These are phyloP conservation scores for Sugiyamaella neomexicana DNA, from an alignment of 1,139 yeast genomes.

Conservation along the genomic window DNA sequence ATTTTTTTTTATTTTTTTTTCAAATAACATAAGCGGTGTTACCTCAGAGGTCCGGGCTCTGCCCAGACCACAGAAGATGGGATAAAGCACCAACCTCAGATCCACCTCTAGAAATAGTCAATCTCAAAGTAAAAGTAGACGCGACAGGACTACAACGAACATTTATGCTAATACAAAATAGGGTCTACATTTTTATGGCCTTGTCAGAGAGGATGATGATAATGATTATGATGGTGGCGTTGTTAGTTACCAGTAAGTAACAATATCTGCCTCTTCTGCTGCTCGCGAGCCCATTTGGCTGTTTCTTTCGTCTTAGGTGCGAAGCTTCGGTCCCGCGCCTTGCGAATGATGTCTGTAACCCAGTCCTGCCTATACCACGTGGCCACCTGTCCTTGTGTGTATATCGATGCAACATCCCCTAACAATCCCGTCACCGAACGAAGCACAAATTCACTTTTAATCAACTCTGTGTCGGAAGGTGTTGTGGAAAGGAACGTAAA, in stretches of 20 bases:
- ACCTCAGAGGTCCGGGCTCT: not conserved
- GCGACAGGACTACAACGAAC: not conserved
- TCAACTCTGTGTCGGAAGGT: slow-evolving; percentile 59
- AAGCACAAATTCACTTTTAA: slow-evolving; percentile 63
- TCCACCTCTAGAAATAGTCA: too few relatives aligned
- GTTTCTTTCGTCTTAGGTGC: slow-evolving; percentile 74
- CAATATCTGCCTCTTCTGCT: slow-evolving; percentile 50
- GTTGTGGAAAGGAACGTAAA: slow-evolving; percentile 66
- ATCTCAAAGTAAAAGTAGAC: too few relatives aligned
- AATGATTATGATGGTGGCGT: not conserved
- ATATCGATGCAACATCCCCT: slow-evolving; percentile 91
- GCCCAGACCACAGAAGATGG: slow-evolving; percentile 6
- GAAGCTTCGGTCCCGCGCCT: slow-evolving; percentile 66
- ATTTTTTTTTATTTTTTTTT: too few relatives aligned
- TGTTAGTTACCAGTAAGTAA: not conserved
- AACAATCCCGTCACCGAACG: slow-evolving; percentile 82
- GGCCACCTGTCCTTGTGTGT: slow-evolving; percentile 71
- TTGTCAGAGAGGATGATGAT: not conserved
- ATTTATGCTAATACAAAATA: slow-evolving; percentile 13
- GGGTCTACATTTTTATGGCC: slow-evolving; percentile 8
- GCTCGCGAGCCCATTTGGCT: slow-evolving; percentile 96
- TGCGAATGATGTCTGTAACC: slow-evolving; percentile 75
- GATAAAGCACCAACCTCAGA: too few relatives aligned
- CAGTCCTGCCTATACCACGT: slow-evolving; percentile 67
- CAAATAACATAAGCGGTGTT: not conserved